Base-by-base conservation (phyloP, 441 rosid genomes). In the Mallotus repandus region DNA sequence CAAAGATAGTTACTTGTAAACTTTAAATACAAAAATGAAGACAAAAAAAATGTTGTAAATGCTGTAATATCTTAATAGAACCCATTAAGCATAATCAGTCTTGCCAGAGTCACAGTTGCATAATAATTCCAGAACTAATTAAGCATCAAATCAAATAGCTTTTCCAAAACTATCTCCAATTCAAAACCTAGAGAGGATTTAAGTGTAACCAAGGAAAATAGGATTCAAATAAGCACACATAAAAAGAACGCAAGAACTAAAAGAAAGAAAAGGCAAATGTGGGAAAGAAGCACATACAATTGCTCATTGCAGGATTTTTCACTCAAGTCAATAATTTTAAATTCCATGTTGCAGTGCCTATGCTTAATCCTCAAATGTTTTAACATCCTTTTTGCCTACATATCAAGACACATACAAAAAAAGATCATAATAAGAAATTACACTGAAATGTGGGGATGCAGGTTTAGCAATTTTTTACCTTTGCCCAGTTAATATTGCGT, bases 291-390 rank as follows among this genome's bases (percentile, higher is more conserved):
- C 66, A 81, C 94, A 68, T 88, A 96, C 98, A 46, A 76, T 76
- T 82, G 99, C 84, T 86, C 89, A 79, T 83, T 84, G 87, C 99
- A 96, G 6, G 93, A 93, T 86, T 84, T 92, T 68, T 85, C 90
- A 76, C 92, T 93, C 56, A 96, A 78, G 68, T 98, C 98, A 41
- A 65, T 80, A 53, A 93, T 84, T 79, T 89, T 96, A 72, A 72
- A 89, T 81, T 92, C 96, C 86, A 82, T 82, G 81, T 89, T 84
- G 41, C 81, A 76, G 77, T 87, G 99, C 58, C 43, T 74, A 69
- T 94, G 68, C 77, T 83, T 92, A 53, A 93, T 81, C 86, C 96
- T 87, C 90, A 92, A 62, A 81, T 90, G 78, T 81, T 86, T 93
- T 72, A 55, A 55, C 9, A 4, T 84, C 76, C 79, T 89, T 69